Evolutionary conservation across 1,139 yeast species (phyloP).

Genomic region (Suhomyces ambrosiae): DNA sequence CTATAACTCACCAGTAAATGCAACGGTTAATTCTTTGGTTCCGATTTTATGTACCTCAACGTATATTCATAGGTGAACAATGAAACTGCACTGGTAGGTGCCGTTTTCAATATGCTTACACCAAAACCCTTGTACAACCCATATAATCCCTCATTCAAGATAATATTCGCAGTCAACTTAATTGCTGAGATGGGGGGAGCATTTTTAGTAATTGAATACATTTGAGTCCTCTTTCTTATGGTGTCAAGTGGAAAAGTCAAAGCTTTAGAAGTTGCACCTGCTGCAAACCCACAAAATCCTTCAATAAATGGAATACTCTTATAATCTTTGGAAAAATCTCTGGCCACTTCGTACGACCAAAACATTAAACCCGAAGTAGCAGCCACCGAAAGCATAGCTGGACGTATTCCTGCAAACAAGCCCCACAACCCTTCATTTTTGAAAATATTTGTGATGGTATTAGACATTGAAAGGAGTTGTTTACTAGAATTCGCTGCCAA

Average conservation of each 20-base stretch:
- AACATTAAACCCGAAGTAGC: conserved; percentile 71
- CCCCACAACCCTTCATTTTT: conserved; percentile 56
- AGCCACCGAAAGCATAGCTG: conserved; percentile 66
- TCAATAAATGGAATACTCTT: conserved; percentile 51
- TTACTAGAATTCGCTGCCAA: conserved; percentile 60
- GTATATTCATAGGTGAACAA: conserved; percentile 67
- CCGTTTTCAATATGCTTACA: conserved; percentile 70
- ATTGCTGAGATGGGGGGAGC: conserved; percentile 19
- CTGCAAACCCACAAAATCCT: conserved; percentile 70
- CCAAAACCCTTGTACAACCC: conserved; percentile 78
- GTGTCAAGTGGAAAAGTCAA: conserved; percentile 86
- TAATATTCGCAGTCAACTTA: conserved; percentile 37
- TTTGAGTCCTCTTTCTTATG: conserved; percentile 75
- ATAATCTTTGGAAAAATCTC: conserved; percentile 31
- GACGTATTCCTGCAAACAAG: conserved; percentile 61
- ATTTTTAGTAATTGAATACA: conserved; percentile 39
- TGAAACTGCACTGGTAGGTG: conserved; percentile 83
- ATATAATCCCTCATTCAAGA: conserved; percentile 56
- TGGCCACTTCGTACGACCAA: conserved; percentile 58
- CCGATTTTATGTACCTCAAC: conserved; percentile 1
- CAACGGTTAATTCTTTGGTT: background rate
- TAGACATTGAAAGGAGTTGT: conserved; percentile 48
- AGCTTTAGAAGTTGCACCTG: conserved; percentile 76
- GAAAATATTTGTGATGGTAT: conserved; percentile 46
- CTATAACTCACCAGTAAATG: no score